Percentiles rank a stretch among this genome's conserved stretches.
Evolutionary conservation across 768 basidiomycete species (phyloP).

Genomic region (Tylopilus sp.): DNA sequence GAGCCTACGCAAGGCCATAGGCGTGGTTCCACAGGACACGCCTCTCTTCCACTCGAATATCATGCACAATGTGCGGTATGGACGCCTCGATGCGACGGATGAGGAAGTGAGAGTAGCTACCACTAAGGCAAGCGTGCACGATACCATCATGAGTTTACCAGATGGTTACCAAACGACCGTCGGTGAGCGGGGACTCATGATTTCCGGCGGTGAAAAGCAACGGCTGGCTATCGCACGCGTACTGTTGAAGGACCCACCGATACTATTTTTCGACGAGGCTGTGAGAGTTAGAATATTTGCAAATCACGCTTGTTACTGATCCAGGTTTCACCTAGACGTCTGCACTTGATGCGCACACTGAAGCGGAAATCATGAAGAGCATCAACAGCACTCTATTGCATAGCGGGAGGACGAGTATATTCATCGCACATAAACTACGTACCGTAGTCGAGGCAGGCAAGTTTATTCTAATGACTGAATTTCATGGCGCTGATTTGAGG

Average conservation of each 20-base stretch:
- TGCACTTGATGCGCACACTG: constrained; percentile 92
- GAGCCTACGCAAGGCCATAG: constrained; percentile 71
- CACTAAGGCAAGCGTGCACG: constrained; percentile 81
- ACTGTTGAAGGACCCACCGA: constrained; percentile 90
- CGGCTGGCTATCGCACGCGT: constrained; percentile 90
- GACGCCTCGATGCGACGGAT: constrained; percentile 80
- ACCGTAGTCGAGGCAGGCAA: constrained; percentile 88
- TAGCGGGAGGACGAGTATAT: constrained; percentile 86
- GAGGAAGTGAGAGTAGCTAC: constrained; percentile 86
- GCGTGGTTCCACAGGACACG: constrained; percentile 97
- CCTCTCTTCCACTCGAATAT: constrained; percentile 96
- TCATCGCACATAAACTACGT: constrained; percentile 90
- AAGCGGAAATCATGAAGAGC: constrained; percentile 92
- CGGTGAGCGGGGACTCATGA: constrained; percentile 96
- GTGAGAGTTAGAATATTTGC: constrained; percentile 44
- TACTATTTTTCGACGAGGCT: constrained; percentile 98
- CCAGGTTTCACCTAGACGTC: constrained; percentile 61
- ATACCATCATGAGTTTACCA: constrained; percentile 74
- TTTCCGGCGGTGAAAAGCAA: constrained; percentile 98
- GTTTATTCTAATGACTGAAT: constrained; percentile 18
- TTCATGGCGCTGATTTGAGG: not conserved
- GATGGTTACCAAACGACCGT: constrained; percentile 89
- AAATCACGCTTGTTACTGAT: constrained; percentile 3
- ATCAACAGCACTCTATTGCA: constrained; percentile 77
- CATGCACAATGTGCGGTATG: constrained; percentile 94